Conservation (phyloP, 2,329 filamentous ascomycete genomes). For the Tolypocladium endophyticum region DNA sequence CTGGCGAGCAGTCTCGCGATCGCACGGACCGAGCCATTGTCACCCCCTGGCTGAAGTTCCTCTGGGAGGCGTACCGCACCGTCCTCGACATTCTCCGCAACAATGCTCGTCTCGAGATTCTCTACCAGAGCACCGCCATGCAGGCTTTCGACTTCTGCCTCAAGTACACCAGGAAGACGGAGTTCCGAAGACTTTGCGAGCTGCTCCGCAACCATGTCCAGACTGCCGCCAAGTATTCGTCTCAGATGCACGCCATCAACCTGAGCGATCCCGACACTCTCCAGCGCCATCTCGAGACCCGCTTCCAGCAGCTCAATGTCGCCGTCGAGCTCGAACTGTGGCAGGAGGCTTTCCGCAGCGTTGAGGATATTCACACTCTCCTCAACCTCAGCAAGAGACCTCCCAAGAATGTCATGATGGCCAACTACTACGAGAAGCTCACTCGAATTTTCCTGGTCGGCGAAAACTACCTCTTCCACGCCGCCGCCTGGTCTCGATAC, state of each 20-base stretch:
- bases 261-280: constrained; percentile 94
- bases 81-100: constrained; percentile 98
- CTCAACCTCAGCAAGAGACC: constrained; percentile 96
- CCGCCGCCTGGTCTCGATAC: constrained; percentile 93
- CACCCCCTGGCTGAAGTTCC: constrained; percentile 97
- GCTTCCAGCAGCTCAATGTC: constrained; percentile 97
- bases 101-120: constrained; percentile 92
- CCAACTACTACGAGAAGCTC: constrained; percentile 99
- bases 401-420: constrained; percentile 99
- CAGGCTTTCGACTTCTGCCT: constrained; percentile 99
- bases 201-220: constrained; percentile 96
- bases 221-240: constrained; percentile 97
- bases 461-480: constrained; percentile 99
- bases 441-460: constrained; percentile 97
- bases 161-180: constrained; percentile 96
- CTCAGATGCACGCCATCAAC: constrained; percentile 99
- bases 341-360: constrained; percentile 98
- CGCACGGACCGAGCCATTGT: constrained; percentile 96
- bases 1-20: constrained; percentile 93
- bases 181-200: constrained; percentile 97
- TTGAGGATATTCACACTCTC: constrained; percentile 97
- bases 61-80: constrained; percentile 98
- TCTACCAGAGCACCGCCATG: constrained; percentile 96
- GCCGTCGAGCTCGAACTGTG: constrained; percentile 95
- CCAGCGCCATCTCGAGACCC: constrained; percentile 93